Percentiles rank a stretch among this genome's conserved stretches.
These are phyloP conservation scores for Clarireedia sp. DNA, from an alignment of 2,329 filamentous ascomycete genomes.

Conservation along the genomic window DNA sequence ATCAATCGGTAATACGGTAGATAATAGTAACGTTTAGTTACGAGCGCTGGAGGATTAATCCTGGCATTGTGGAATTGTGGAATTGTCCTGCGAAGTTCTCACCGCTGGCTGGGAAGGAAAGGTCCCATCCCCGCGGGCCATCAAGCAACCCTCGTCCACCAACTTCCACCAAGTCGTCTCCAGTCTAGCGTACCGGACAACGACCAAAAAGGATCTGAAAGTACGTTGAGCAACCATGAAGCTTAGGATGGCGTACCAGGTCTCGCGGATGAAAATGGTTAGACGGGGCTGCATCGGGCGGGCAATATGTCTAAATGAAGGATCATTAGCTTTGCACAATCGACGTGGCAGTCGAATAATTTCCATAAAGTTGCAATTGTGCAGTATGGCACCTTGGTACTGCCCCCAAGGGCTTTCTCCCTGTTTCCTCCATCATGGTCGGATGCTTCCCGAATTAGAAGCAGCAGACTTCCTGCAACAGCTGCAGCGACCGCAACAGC, in stretches of 20 bases:
- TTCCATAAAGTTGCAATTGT: neutral
- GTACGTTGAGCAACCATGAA: too few relatives aligned
- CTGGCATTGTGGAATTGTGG: too few relatives aligned
- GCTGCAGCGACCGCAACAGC: neutral
- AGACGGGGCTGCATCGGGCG: too few relatives aligned
- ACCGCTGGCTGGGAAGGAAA: neutral
- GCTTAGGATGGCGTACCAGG: too few relatives aligned
- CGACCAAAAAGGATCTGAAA: too few relatives aligned
- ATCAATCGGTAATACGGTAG: too few relatives aligned
- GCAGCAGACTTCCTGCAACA: neutral
- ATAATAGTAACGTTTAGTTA: conserved; percentile 28
- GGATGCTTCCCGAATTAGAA: conserved; percentile 7
- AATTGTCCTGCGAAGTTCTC: neutral
- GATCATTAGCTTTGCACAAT: neutral
- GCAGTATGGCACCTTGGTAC: neutral
- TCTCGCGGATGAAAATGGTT: too few relatives aligned
- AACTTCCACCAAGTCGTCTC: too few relatives aligned
- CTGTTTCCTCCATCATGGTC: neutral
- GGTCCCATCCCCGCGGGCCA: too few relatives aligned
- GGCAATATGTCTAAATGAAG: neutral
- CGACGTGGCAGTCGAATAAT: neutral
- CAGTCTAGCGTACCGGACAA: too few relatives aligned
- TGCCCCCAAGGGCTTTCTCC: neutral
- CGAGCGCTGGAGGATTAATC: neutral
- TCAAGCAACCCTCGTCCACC: too few relatives aligned